Evolutionary conservation across 108 stramenopile genomes (phyloP), one percentile per base, ranked within the genome.

Genomic region (Epithemia pelagica): DNA sequence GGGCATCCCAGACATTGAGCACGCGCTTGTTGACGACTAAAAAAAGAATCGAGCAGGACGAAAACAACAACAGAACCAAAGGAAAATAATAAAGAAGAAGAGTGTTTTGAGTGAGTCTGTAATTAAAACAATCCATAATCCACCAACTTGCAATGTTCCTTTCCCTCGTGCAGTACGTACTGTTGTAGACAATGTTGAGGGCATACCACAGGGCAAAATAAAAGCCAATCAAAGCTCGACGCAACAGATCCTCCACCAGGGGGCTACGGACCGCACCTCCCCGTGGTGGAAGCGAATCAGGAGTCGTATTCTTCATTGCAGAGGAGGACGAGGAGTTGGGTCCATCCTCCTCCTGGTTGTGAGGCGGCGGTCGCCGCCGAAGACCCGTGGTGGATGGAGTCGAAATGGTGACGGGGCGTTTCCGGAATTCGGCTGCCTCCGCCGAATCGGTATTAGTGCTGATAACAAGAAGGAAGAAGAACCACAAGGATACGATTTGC

Each of bases 201-300:
- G 90, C 87, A 74, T 97, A 99, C 98, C 98, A 99, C 52, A 96
- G 71, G 19, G 68, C 85, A 74, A 98, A 98, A 71, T 92, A 95
- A 20, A 74, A 75, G 37, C 82, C 89, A 63, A 96, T 75, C 66
- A 90, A 80, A 55, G 84, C 69, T 19, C 74, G 66, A 25, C 69
- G 37, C 30, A 46, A 18, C 18, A 72, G 1, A 27, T 60, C 59
- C 10, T 24, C 30, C 59, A 27, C 28, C 2, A 60, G 10, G 1
- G 18, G 28, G 10, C 59, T 60, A 15, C 37, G 37, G 10, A 46
- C 37, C 37, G 37, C 15, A 46, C 10, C 10, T 46, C 15, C 10
- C 15, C 37, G 37, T 15, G 37, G 15, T 5, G 37, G 37, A 46
- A 46, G 37, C n/a, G n/a, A n/a, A n/a, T n/a, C n/a, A n/a, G n/a